Evolutionary conservation across 148 eudicot genomes (phyloP).

Genomic region (Selenicereus undatus): DNA sequence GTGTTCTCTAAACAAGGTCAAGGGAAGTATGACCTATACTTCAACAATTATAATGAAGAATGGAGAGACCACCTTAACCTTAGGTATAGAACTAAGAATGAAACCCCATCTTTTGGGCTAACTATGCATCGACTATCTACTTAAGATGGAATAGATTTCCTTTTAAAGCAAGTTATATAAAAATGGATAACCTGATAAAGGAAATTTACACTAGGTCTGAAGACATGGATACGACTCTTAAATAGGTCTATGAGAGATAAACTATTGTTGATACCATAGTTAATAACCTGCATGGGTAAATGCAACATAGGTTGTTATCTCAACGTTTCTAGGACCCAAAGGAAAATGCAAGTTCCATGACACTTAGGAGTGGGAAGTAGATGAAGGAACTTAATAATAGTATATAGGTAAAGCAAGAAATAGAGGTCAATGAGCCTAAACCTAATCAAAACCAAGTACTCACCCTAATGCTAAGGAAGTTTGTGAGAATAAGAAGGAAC

Average conservation of each 20-base stretch:
- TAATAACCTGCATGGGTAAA: not conserved
- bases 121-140: not conserved
- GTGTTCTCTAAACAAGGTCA: no score
- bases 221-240: not conserved
- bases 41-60: no score
- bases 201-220: not conserved
- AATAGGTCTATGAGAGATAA: no score
- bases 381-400: not conserved
- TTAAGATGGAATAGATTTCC: not conserved
- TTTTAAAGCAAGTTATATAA: not conserved
- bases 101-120: not conserved
- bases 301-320: not conserved
- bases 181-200: not conserved
- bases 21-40: no score
- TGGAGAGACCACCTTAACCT: not conserved
- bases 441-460: no score
- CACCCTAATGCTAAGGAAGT: no score
- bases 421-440: no score
- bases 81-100: not conserved
- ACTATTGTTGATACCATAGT: not conserved
- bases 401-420: no score
- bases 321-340: not conserved
- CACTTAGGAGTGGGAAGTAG: not conserved
- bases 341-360: not conserved
- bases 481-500: not conserved